phyloP scores from a whole-genome alignment of 345 rosid species.

The Combretum micranthum region DNA sequence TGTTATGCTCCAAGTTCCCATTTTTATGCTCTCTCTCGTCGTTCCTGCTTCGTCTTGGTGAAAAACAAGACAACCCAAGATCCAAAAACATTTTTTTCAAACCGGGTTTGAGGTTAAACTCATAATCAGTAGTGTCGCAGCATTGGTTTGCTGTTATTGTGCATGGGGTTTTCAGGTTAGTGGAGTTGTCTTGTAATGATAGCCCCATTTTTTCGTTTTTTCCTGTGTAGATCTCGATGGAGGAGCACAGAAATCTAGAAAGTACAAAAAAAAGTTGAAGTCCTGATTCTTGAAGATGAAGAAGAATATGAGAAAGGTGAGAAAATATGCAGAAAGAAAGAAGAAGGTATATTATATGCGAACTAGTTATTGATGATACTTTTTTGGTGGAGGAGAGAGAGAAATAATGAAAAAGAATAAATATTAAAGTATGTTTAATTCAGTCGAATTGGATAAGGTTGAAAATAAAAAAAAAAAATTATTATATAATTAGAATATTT shows the following conservation, averaged over 20 bases:
- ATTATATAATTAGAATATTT: too few species aligned
- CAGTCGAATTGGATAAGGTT: too few species aligned
- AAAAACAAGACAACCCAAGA: constrained; percentile 53
- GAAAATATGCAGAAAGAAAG: too few species aligned
- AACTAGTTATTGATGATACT: too few species aligned
- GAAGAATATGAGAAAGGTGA: too few species aligned
- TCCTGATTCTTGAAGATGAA: too few species aligned
- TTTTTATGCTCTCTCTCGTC: constrained; percentile 15
- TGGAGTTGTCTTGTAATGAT: background rate
- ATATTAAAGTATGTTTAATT: too few species aligned
- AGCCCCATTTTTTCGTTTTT: too few species aligned
- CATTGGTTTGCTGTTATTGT: constrained; percentile 14
- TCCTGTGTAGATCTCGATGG: constrained; percentile 36
- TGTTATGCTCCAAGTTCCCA: constrained; percentile 55
- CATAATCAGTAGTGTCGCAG: constrained; percentile 20
- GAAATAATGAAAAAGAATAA: too few species aligned
- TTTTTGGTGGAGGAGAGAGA: too few species aligned
- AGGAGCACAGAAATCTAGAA: constrained; percentile 37
- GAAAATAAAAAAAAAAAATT: too few species aligned
- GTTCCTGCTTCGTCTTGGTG: constrained; percentile 23
- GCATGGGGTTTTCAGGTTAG: constrained; percentile 8
- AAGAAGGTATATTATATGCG: too few species aligned
- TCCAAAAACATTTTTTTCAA: constrained; percentile 48
- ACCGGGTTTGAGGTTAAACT: constrained; percentile 25
- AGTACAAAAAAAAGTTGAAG: constrained; percentile 10